These are phyloP conservation scores for Neofusicoccum umdonicola DNA, from an alignment of 2,329 filamentous ascomycete species.

Conservation along the genomic window DNA sequence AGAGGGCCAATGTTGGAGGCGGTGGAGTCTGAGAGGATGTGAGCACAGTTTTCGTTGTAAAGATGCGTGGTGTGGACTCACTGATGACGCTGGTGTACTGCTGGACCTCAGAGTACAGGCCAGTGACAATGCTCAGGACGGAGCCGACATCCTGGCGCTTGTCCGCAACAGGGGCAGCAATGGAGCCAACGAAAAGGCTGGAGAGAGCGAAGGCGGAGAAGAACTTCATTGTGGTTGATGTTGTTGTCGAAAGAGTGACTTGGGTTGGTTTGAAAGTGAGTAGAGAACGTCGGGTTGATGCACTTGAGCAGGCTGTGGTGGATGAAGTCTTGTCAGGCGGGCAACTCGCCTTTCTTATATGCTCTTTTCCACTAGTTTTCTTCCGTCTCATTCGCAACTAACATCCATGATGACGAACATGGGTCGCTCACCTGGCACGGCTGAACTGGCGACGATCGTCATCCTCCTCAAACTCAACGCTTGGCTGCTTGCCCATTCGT, in stretches of 20 bases:
- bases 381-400: not conserved
- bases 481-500: not conserved
- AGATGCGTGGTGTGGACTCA: not conserved
- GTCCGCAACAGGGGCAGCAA: conserved; percentile 12
- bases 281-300: conserved; percentile 14
- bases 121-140: not conserved
- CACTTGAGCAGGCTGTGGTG: conserved; percentile 1
- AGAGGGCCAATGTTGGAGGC: not conserved
- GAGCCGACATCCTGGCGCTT: conserved; percentile 5
- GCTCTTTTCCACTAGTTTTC: not conserved
- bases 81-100: not conserved
- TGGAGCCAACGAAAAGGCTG: conserved; percentile 15
- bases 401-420: conserved; percentile 1
- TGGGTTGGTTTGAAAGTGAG: not conserved
- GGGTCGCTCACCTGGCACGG: conserved; percentile 2
- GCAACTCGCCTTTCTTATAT: conserved; percentile 13
- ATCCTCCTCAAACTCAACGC: conserved; percentile 1
- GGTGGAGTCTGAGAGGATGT: not conserved
- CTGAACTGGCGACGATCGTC: conserved; percentile 5
- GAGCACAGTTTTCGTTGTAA: not conserved
- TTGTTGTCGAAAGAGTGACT: conserved; percentile 9
- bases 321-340: not conserved
- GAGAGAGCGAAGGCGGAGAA: conserved; percentile 13
- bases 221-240: conserved; percentile 17
- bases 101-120: not conserved